Evolutionary conservation across 805 yeast species (phyloP).

Genomic region (Teunomyces gatunensis): DNA sequence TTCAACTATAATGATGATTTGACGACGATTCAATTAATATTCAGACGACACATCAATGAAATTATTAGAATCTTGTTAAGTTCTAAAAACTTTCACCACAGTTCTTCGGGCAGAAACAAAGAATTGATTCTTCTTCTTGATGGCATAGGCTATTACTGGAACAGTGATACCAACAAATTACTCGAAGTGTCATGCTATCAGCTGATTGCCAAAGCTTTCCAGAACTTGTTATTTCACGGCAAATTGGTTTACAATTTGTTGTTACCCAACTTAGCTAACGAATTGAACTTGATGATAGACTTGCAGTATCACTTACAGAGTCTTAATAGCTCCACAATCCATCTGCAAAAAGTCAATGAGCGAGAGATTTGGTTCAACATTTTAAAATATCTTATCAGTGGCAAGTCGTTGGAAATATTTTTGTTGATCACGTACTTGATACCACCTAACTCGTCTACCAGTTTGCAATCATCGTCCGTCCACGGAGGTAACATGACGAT

Average conservation of each 20-base stretch:
- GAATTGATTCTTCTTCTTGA: constrained; percentile 31
- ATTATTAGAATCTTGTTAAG: constrained; percentile 37
- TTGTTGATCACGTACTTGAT: constrained; percentile 39
- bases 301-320: constrained; percentile 42
- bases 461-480: constrained; percentile 33
- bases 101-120: constrained; percentile 13
- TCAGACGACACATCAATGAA: constrained; percentile 45
- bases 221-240: constrained; percentile 28
- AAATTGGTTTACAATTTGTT: constrained; percentile 31
- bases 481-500: constrained; percentile 41
- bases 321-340: constrained; percentile 21
- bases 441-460: constrained; percentile 40
- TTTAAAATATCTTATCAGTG: constrained; percentile 40
- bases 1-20: constrained; percentile 46
- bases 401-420: constrained; percentile 39
- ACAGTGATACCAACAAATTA: constrained; percentile 38
- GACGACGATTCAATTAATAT: constrained; percentile 42
- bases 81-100: constrained; percentile 33
- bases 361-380: constrained; percentile 43
- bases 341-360: constrained; percentile 20
- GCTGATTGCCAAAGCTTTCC: constrained; percentile 33
- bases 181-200: constrained; percentile 43
- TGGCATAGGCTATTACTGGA: constrained; percentile 45
- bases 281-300: constrained; percentile 41
- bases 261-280: constrained; percentile 38